Evolutionary conservation across 192 early-diverging fungal species (phyloP).

Genomic region (Anaeromyces robustus): DNA sequence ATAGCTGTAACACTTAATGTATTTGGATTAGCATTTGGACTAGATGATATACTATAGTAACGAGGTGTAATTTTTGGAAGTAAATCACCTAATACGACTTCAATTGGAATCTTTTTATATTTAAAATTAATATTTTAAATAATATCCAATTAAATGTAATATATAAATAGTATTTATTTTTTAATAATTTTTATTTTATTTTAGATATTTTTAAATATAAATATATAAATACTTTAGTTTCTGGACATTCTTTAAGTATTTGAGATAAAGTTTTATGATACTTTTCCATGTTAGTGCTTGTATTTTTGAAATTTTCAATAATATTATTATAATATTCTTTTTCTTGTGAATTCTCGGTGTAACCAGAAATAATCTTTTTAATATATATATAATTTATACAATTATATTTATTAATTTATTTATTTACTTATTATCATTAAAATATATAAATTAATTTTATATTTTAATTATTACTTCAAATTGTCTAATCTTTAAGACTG

Average conservation of each 20-base stretch:
- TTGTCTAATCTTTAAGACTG: conserved; percentile 38
- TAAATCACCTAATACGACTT: conserved; percentile 60
- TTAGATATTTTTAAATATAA: too few species aligned
- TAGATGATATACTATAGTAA: conserved; percentile 96
- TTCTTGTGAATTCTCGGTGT: background rate
- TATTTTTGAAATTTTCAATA: background rate
- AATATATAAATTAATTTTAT: background rate
- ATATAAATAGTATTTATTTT: too few species aligned
- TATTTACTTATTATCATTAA: background rate
- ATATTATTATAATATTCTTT: background rate
- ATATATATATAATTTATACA: too few species aligned
- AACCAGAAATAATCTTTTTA: background rate
- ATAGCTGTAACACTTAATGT: conserved; percentile 74
- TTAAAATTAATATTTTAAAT: too few species aligned
- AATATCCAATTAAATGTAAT: too few species aligned
- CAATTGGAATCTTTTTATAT: conserved; percentile 49
- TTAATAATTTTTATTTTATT: too few species aligned
- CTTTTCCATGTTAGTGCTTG: background rate
- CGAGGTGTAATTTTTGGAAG: conserved; percentile 70
- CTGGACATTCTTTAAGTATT: background rate
- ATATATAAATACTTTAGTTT: background rate
- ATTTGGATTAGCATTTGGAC: conserved; percentile 58
- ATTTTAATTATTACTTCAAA: conserved; percentile 16
- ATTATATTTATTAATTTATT: too few species aligned
- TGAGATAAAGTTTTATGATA: background rate